Base-by-base conservation (phyloP, 306 rosid genomes). In the Psophocarpus tetragonolobus region DNA sequence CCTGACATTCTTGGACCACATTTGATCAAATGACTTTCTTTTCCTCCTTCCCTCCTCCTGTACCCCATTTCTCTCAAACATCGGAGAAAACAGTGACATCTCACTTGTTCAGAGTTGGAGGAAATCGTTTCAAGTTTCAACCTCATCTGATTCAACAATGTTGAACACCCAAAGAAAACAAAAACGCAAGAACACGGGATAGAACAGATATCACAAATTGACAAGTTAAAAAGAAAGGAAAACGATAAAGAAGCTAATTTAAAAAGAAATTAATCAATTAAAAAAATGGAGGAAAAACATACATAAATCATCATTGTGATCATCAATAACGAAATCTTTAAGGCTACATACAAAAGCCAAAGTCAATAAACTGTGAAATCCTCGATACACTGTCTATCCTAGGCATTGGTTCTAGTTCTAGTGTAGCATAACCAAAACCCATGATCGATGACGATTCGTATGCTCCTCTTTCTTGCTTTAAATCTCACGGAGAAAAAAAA, bases 1-100 rank as follows among this genome's bases (percentile, higher is more conserved):
- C 82, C 60, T 77, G 80, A 79, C 75, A 87, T 76, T 67, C 79
- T 74, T 54, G 83, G 83, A 78, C 77, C 85, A 82, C 74, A 75
- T 67, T 75, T 21, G 57, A 58, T 75, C 74, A 61, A 76, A 38
- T 38, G 1, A 4, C 14, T 21, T 66, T 23, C 38, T 8, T 21
- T 48, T 18, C 56, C 54, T 29, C 66, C 39, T 5, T 17, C 64
- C 57, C 50, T 69, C 81, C 74, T 58, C 66, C 63, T 30, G 71
- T 57, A 78, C 76, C 47, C 61, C 64, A 64, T 69, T 32, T 73
- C 54, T 44, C 81, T 26, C 56, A 45, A 27, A 72, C 68, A 51
- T 39, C 30, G 53, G 11, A 36, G 8, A 12, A 65, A 82, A 56
- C 47, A 45, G 71, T 39, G 62, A 35, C 69, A 78, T 67, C 33